Percentiles rank a stretch among this genome's conserved stretches.
These are phyloP conservation scores for Fusarium praegraminearum DNA, from an alignment of 2,329 filamentous ascomycete species.

Conservation along the genomic window DNA sequence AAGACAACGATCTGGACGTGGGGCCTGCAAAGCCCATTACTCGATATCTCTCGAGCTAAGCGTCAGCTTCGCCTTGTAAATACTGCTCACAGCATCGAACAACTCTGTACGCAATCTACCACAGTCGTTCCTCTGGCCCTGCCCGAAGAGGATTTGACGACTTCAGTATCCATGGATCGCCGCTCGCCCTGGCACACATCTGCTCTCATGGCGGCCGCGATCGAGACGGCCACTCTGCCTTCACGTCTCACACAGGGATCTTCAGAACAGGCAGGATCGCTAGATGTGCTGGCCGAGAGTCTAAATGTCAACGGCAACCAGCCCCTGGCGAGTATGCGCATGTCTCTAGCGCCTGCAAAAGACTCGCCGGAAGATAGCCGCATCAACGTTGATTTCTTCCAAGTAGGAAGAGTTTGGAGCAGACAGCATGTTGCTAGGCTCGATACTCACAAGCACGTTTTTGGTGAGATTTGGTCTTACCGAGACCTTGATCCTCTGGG, in stretches of 20 bases:
- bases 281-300: slow-evolving; percentile 73
- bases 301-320: slow-evolving; percentile 84
- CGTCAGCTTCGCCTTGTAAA: slow-evolving; percentile 73
- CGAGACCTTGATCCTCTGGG: slow-evolving; percentile 37
- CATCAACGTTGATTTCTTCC: slow-evolving; percentile 51
- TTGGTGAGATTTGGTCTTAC: slow-evolving; percentile 47
- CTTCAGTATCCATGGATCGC: slow-evolving; percentile 69
- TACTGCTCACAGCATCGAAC: slow-evolving; percentile 76
- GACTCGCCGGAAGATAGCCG: slow-evolving; percentile 48
- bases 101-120: slow-evolving; percentile 77
- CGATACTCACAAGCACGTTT: slow-evolving; percentile 43
- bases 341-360: slow-evolving; percentile 65
- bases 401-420: slow-evolving; percentile 41
- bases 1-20: slow-evolving; percentile 90
- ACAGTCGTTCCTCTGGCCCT: slow-evolving; percentile 81
- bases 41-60: slow-evolving; percentile 65
- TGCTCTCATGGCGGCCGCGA: slow-evolving; percentile 78
- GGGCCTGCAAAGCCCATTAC: slow-evolving; percentile 76
- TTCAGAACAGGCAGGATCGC: slow-evolving; percentile 57
- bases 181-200: slow-evolving; percentile 83
- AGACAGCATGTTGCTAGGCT: slow-evolving; percentile 21
- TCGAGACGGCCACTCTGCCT: slow-evolving; percentile 84
- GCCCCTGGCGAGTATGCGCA: slow-evolving; percentile 78
- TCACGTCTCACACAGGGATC: slow-evolving; percentile 71
- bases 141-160: slow-evolving; percentile 67